Evolutionary conservation across 441 rosid species (phyloP).

Genomic region (Euphorbia schlechtendalii): DNA sequence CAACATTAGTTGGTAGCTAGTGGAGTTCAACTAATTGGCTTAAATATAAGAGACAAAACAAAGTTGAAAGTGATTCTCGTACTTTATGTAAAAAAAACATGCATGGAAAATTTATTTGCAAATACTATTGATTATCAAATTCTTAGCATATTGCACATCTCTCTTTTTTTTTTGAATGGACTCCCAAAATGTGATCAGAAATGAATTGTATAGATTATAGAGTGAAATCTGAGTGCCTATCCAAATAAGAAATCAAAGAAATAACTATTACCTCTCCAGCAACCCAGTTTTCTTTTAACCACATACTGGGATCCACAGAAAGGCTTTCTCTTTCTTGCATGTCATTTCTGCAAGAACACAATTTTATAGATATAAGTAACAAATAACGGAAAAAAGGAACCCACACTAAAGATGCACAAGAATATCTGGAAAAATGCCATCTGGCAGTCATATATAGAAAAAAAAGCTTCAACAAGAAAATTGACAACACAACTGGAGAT

Average conservation of each 20-base stretch:
- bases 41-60: not conserved
- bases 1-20: not conserved
- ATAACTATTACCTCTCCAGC: slow-evolving; percentile 68
- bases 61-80: not conserved
- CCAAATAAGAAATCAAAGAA: not conserved
- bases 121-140: not conserved
- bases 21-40: not conserved
- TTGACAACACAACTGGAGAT: not conserved
- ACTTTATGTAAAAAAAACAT: not conserved
- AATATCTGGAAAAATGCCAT: not conserved
- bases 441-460: not conserved
- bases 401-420: not conserved
- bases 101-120: not conserved
- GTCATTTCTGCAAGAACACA: slow-evolving; percentile 34
- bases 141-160: not conserved
- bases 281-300: slow-evolving; percentile 78
- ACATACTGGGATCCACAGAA: slow-evolving; percentile 50
- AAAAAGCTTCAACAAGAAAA: not conserved
- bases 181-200: not conserved
- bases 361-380: not conserved
- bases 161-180: not conserved
- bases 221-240: not conserved
- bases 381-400: not conserved
- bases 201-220: not conserved
- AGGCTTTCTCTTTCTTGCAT: slow-evolving; percentile 23